Evolutionary conservation across 2,329 filamentous ascomycete species (phyloP).

Genomic region (Sclerotinia trifoliorum): DNA sequence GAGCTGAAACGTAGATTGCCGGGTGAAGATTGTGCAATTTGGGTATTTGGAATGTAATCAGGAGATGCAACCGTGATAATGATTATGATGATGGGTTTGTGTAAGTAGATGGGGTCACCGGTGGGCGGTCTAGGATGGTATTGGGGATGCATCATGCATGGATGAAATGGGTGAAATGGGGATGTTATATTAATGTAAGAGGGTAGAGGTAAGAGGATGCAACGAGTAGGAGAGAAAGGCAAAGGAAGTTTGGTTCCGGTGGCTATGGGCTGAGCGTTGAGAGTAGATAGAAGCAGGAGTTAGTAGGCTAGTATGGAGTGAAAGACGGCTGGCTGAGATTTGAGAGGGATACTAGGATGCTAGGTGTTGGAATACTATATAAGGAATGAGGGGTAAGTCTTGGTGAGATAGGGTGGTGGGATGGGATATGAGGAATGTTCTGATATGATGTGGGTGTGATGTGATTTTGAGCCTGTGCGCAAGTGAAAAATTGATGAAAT

Average conservation of each 20-base stretch:
- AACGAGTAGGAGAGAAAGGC: no score
- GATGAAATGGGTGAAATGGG: no score
- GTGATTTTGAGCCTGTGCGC: not conserved
- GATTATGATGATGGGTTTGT: not conserved
- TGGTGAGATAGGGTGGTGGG: not conserved
- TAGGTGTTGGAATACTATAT: not conserved
- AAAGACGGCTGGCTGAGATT: not conserved
- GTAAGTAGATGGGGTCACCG: not conserved
- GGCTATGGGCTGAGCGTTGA: not conserved
- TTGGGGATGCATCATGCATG: no score
- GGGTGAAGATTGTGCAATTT: not conserved
- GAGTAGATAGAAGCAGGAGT: not conserved
- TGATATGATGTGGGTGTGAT: not conserved
- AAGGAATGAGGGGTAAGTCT: not conserved
- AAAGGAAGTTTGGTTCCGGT: no score
- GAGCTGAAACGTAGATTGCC: constrained; percentile 5
- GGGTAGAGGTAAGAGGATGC: no score
- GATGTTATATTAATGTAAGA: no score
- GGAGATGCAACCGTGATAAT: not conserved
- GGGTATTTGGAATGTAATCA: not conserved
- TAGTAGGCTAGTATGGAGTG: not conserved
- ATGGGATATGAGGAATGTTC: not conserved
- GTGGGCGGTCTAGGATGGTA: not conserved
- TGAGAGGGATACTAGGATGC: not conserved
- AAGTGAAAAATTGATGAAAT: not conserved